These are phyloP conservation scores for Verbena officinalis DNA, from an alignment of 257 asterid genomes.

Conservation along the genomic window DNA sequence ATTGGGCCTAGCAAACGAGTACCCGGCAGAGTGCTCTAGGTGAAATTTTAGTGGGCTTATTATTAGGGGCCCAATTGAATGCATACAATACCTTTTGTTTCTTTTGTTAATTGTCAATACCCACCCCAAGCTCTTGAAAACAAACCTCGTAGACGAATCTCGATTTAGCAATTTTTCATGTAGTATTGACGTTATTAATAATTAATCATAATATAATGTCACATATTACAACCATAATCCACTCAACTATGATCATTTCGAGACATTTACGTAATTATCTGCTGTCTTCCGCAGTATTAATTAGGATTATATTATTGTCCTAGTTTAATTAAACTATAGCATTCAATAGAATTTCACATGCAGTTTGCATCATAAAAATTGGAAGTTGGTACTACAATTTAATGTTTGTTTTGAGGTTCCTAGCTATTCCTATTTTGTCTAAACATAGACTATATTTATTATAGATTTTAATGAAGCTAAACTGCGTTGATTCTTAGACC, in stretches of 20 bases:
- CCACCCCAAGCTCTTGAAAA: too few species aligned
- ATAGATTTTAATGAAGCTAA: too few species aligned
- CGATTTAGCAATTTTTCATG: too few species aligned
- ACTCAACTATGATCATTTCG: slow-evolving; percentile 10
- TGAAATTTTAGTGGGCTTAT: too few species aligned
- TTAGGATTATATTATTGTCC: neutral
- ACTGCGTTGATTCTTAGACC: too few species aligned
- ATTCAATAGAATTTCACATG: slow-evolving; percentile 31
- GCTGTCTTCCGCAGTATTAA: slow-evolving; percentile 1
- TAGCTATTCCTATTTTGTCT: neutral
- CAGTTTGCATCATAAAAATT: neutral
- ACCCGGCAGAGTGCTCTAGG: too few species aligned
- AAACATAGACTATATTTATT: too few species aligned
- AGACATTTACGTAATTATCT: neutral
- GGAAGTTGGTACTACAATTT: slow-evolving; percentile 25
- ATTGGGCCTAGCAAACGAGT: too few species aligned
- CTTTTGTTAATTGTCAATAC: too few species aligned
- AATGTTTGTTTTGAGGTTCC: neutral
- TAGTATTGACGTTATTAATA: slow-evolving; percentile 14
- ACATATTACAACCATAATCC: slow-evolving; percentile 14
- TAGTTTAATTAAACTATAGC: neutral
- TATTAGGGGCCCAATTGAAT: too few species aligned
- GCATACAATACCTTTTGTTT: too few species aligned
- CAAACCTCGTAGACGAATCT: too few species aligned
- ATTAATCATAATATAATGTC: slow-evolving; percentile 11